Percentiles rank a stretch among this genome's conserved stretches.
phyloP scores from a whole-genome alignment of 352 stramenopile genomes.

The Aphanomyces astaci region DNA sequence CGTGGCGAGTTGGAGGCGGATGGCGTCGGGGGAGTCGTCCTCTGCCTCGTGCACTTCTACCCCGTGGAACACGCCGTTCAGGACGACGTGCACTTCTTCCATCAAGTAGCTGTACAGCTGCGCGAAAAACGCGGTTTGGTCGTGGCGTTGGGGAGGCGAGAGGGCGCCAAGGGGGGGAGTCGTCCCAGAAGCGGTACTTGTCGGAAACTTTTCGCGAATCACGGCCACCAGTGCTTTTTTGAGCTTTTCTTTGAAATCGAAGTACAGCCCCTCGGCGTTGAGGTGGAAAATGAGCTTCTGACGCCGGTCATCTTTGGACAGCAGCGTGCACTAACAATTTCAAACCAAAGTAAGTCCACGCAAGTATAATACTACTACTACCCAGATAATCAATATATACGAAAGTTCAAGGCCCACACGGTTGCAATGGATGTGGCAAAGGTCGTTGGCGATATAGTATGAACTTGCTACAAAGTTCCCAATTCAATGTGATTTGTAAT shows the following conservation, averaged over 20 bases:
- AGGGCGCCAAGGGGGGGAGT: background rate
- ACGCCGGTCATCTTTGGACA: slow-evolving; percentile 50
- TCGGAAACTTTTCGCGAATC: slow-evolving; percentile 51
- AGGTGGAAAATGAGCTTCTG: slow-evolving; percentile 68
- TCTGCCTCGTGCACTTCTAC: background rate
- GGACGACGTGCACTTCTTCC: slow-evolving; percentile 61
- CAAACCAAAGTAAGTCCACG: no score
- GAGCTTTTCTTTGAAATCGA: slow-evolving; percentile 74
- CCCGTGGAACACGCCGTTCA: slow-evolving; percentile 51
- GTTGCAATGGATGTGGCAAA: no score
- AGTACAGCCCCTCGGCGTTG: slow-evolving; percentile 69
- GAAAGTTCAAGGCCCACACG: no score
- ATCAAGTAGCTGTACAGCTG: slow-evolving; percentile 62
- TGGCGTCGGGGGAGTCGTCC: background rate
- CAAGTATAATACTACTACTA: no score
- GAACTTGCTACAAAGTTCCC: no score
- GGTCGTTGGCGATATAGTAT: no score
- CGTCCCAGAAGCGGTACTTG: no score
- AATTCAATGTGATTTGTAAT: no score
- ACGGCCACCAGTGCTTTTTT: slow-evolving; percentile 73
- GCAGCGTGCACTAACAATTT: no score
- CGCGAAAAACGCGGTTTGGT: slow-evolving; percentile 49
- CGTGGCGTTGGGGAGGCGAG: background rate
- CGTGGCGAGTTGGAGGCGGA: slow-evolving; percentile 1
- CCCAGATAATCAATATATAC: no score